Evolutionary conservation across 768 basidiomycete genomes (phyloP), one percentile per base, ranked within the genome.

Genomic region (Suillus placidus): DNA sequence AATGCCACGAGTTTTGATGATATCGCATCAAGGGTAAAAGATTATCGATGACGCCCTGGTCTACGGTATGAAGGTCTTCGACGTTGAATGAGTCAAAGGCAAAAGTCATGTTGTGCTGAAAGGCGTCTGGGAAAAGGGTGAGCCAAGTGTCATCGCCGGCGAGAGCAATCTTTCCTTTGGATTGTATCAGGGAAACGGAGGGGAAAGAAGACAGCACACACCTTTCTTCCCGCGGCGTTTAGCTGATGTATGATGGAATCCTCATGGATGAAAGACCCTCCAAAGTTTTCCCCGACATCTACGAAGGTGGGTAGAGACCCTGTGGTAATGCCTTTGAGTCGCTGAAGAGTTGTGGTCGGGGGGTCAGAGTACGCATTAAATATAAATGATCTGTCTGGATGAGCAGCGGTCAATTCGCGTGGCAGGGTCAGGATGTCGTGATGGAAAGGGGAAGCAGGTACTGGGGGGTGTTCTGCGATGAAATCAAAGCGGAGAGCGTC

Each of bases 141-240:
- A 92, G 86, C 97, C 97, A 99, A 0, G 97, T 99, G 75, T 99
- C 95, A 72, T 99, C 97, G 0, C 97, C 97, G 88, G 94, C 94
- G 74, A 98, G 91, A 1, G 91, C 93, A 61, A 93, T 78, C 85
- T 92, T 80, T 65, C 73, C 73, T 71, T 78, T 64, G 66, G 40
- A 63, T 52, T 68, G 60, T 57, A 56, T 62, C 67, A 51, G 67
- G 61, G n/a, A 32, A 60, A 14, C 26, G 20, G 23, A 56, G 30
- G 23, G 35, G 12, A 6, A 40, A 32, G 26, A 26, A 64, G 49
- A 66, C 18, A 42, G 65, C 12, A 71, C 80, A 72, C 69, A 92
- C 92, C 73, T 83, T 88, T 76, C 85, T 89, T 16, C 85, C 87
- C 0, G 84, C 83, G 14, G 78, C 67, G 7, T 76, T 75, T 47